Evolutionary conservation across 2,329 filamentous ascomycete species (phyloP).

Genomic region (Colletotrichum coccodes): DNA sequence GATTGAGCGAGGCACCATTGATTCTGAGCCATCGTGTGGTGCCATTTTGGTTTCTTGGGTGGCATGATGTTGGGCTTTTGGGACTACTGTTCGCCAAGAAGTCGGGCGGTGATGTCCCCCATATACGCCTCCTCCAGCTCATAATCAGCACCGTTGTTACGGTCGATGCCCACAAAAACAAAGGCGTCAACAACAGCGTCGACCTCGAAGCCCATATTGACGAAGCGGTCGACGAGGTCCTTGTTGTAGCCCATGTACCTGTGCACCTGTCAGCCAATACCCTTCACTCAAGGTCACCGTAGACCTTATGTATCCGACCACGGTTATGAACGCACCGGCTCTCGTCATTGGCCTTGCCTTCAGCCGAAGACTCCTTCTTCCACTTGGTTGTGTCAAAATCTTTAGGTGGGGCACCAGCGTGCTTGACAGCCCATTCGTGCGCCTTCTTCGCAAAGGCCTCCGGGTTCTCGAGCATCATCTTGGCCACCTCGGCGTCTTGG

Average conservation of each 20-base stretch:
- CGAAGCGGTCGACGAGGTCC: conserved; percentile 83
- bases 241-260: conserved; percentile 92
- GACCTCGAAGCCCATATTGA: conserved; percentile 90
- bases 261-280: conserved; percentile 14
- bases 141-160: conserved; percentile 81
- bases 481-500: conserved; percentile 94
- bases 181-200: conserved; percentile 89
- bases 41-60: background rate
- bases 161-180: conserved; percentile 82
- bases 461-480: conserved; percentile 84
- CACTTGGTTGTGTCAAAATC: conserved; percentile 49
- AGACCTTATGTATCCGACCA: background rate
- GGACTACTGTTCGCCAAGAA: conserved; percentile 79
- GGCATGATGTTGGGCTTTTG: background rate
- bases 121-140: conserved; percentile 90
- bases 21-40: background rate
- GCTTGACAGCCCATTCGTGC: conserved; percentile 87
- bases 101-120: conserved; percentile 86
- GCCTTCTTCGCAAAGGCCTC: conserved; percentile 84
- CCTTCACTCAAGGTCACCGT: background rate
- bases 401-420: conserved; percentile 77
- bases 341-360: conserved; percentile 65
- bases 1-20: background rate
- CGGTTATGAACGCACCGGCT: conserved; percentile 44
- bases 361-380: conserved; percentile 61